A percentile compares a stretch with the other conserved stretches of the same genome.
Conservation (phyloP, 106 monocot species). For the Platanthera guangdongensis region DNA sequence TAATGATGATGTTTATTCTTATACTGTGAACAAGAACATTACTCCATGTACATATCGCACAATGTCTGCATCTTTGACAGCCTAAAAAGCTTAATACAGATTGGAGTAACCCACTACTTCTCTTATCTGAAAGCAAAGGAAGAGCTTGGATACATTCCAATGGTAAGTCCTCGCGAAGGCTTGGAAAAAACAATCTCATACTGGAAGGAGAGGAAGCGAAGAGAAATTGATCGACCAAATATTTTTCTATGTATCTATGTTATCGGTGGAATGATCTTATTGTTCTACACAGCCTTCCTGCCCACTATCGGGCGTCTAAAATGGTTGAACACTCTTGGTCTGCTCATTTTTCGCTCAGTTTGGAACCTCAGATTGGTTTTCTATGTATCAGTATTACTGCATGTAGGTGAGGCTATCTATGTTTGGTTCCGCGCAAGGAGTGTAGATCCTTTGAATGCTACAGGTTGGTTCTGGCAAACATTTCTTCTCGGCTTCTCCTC, state of each 20-base stretch:
- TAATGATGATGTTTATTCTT: too few species aligned
- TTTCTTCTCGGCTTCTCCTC: constrained; percentile 57
- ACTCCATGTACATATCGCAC: too few species aligned
- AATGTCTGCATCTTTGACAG: too few species aligned
- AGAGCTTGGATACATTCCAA: constrained; percentile 84
- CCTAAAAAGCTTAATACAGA: constrained; percentile 29
- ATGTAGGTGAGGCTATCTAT: constrained; percentile 70
- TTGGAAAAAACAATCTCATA: constrained; percentile 65
- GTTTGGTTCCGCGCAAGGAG: constrained; percentile 62
- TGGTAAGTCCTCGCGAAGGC: constrained; percentile 67
- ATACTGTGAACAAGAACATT: too few species aligned
- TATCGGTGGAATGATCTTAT: constrained; percentile 37
- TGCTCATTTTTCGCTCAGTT: constrained; percentile 59
- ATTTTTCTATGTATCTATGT: constrained; percentile 45
- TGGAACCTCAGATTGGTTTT: constrained; percentile 38
- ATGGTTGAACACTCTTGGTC: constrained; percentile 13
- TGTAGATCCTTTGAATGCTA: constrained; percentile 63
- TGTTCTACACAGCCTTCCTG: constrained; percentile 60
- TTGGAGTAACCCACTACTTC: constrained; percentile 95
- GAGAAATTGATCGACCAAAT: constrained; percentile 66
- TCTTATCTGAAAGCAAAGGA: constrained; percentile 73
- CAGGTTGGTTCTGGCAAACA: constrained; percentile 95
- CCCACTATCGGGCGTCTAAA: constrained; percentile 57
- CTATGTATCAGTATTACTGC: constrained; percentile 23
- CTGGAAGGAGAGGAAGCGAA: constrained; percentile 70